Evolutionary conservation across 768 basidiomycete species (phyloP).

Genomic region (Dacryopinax primogenitus): DNA sequence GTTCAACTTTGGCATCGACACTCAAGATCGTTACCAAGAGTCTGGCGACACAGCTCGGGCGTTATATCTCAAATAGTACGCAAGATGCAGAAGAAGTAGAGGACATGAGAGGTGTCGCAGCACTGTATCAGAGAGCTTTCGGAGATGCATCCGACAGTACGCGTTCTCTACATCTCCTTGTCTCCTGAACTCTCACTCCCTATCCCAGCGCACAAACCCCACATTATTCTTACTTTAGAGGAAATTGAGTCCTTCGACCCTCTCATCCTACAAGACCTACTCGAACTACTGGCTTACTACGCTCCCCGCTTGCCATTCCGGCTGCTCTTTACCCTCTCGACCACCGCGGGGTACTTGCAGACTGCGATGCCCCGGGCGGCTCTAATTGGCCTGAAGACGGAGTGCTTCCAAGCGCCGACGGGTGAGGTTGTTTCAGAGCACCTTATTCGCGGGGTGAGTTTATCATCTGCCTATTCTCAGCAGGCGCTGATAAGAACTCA

Average conservation of each 20-base stretch:
- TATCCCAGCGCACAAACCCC: conserved; percentile 17
- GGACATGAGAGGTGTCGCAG: no score
- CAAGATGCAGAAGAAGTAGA: no score
- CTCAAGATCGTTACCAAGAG: neutral
- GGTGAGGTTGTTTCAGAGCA: conserved; percentile 40
- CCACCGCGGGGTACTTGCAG: conserved; percentile 45
- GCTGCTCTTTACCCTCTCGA: conserved; percentile 50
- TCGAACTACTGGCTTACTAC: conserved; percentile 58
- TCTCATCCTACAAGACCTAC: conserved; percentile 49
- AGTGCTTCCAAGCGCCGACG: conserved; percentile 39
- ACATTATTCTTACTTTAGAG: conserved; percentile 50
- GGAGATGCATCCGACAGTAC: neutral
- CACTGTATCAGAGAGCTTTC: neutral
- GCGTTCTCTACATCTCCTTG: neutral
- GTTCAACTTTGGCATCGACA: no score
- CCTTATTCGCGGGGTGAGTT: conserved; percentile 41
- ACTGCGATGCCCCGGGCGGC: conserved; percentile 46
- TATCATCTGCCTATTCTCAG: neutral
- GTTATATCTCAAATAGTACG: no score
- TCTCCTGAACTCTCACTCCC: neutral
- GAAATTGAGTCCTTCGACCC: conserved; percentile 65
- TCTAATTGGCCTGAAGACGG: conserved; percentile 44
- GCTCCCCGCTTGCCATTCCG: conserved; percentile 45
- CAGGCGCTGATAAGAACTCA: no score
- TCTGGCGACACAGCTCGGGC: no score